Percentiles rank a stretch among this genome's conserved stretches.
These are phyloP conservation scores for Coniochaeta hoffmannii DNA, from an alignment of 2,329 filamentous ascomycete genomes.

Conservation along the genomic window DNA sequence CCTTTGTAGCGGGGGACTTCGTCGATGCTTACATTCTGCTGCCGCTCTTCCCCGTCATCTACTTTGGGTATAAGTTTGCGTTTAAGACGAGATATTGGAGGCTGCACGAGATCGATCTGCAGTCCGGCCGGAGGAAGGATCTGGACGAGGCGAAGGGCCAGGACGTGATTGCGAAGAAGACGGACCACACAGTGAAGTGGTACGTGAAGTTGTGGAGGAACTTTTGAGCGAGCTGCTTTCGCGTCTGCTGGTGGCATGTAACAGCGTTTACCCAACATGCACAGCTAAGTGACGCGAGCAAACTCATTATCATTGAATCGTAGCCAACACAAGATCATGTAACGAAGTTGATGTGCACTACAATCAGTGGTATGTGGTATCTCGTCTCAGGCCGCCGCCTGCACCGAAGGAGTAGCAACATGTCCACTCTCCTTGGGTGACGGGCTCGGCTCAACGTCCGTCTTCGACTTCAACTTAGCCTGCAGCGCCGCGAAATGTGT, in stretches of 20 bases:
- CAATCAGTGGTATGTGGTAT: neutral
- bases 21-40: slow-evolving; percentile 57
- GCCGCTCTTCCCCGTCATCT: slow-evolving; percentile 52
- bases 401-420: neutral
- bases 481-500: slow-evolving; percentile 30
- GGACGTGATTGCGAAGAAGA: neutral
- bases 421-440: neutral
- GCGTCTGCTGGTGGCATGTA: neutral
- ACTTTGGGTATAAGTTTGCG: slow-evolving; percentile 43
- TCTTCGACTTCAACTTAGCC: slow-evolving; percentile 28
- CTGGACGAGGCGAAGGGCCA: slow-evolving; percentile 35
- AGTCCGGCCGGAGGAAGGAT: slow-evolving; percentile 47
- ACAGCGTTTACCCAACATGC: neutral
- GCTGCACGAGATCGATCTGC: slow-evolving; percentile 46
- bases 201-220: neutral
- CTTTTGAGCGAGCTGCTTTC: neutral
- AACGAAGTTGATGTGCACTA: neutral
- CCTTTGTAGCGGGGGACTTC: slow-evolving; percentile 51
- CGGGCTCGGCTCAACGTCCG: neutral
- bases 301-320: neutral
- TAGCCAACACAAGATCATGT: neutral
- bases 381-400: neutral
- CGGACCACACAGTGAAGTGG: neutral
- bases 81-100: slow-evolving; percentile 45
- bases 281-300: no score